Conservation (phyloP, 73 alveolate genomes). For the Uronychia setigera region DNA sequence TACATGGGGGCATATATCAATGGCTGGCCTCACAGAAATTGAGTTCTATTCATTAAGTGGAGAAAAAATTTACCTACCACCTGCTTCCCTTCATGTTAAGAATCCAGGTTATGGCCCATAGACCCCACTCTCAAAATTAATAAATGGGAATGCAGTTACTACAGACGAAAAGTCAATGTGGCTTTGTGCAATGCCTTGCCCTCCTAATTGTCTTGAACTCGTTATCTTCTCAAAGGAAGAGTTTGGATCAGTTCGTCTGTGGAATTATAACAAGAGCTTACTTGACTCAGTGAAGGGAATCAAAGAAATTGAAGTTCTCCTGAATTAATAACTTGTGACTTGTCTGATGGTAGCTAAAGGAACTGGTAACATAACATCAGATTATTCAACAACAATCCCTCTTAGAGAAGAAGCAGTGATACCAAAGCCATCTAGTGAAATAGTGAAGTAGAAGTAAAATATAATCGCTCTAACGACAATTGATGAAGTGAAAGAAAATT, state of each 20-base stretch:
- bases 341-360: conserved; percentile 71
- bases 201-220: conserved; percentile 73
- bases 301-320: conserved; percentile 68
- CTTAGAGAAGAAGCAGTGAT: conserved; percentile 39
- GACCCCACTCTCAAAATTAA: conserved; percentile 49
- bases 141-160: conserved; percentile 69
- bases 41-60: conserved; percentile 61
- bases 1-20: conserved; percentile 85
- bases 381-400: conserved; percentile 66
- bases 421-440: conserved; percentile 29
- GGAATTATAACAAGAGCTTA: conserved; percentile 82
- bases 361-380: conserved; percentile 65
- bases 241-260: conserved; percentile 70
- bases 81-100: conserved; percentile 54
- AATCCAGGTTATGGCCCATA: conserved; percentile 67
- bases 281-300: conserved; percentile 81
- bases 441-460: conserved; percentile 13
- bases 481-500: conserved; percentile 10
- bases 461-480: conserved; percentile 5
- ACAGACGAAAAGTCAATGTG: conserved; percentile 85
- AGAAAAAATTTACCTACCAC: conserved; percentile 56
- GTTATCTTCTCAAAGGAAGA: conserved; percentile 51
- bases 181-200: conserved; percentile 82
- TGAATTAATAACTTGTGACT: conserved; percentile 45
- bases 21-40: conserved; percentile 85